Evolutionary conservation across 768 basidiomycete genomes (phyloP).

Genomic region (Termitomyces sp.): DNA sequence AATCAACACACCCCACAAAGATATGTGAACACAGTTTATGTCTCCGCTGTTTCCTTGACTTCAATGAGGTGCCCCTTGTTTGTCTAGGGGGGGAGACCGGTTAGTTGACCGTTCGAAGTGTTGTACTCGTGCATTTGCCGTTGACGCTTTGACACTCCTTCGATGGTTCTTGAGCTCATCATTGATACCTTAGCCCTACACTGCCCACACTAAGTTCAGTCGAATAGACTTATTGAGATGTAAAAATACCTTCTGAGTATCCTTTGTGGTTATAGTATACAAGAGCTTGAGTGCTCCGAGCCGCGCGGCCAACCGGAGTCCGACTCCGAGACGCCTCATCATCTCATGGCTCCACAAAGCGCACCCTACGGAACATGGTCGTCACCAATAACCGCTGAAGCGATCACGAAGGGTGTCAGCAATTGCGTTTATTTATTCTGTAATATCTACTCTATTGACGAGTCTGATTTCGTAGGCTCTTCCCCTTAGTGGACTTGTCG

Average conservation of each 20-base stretch:
- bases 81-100: too few species aligned
- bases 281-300: too few species aligned
- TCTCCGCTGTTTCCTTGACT: too few species aligned
- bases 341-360: constrained; percentile 9
- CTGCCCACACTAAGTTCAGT: too few species aligned
- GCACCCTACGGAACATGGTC: constrained; percentile 65
- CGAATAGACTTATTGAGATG: too few species aligned
- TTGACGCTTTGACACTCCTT: too few species aligned
- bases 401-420: constrained; percentile 40
- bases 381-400: constrained; percentile 52
- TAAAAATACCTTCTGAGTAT: too few species aligned
- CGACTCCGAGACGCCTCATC: background rate
- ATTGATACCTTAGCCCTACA: too few species aligned
- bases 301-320: background rate
- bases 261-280: too few species aligned
- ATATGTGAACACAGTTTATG: background rate
- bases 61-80: background rate
- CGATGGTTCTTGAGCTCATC: too few species aligned
- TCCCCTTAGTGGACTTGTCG: constrained; percentile 39
- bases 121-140: too few species aligned
- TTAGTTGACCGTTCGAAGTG: background rate
- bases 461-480: constrained; percentile 28
- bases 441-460: background rate
- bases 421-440: constrained; percentile 1
- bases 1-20: background rate